Percentiles rank a stretch among this genome's conserved stretches.
phyloP scores from a whole-genome alignment of 2,329 filamentous ascomycete genomes.

The Lachnellula subtilissima region DNA sequence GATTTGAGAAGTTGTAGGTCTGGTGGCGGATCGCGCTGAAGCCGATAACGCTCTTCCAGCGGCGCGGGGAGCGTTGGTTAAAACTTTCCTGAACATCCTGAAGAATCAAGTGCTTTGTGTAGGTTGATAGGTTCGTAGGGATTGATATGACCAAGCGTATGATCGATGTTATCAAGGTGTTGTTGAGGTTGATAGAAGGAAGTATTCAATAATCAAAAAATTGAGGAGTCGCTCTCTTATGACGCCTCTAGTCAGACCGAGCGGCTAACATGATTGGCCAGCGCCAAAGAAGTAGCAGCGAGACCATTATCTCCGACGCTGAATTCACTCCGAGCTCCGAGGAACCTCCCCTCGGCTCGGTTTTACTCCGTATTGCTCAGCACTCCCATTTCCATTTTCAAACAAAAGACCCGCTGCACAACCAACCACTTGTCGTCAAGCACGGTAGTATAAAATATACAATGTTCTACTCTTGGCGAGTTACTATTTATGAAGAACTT shows the following conservation, averaged over 20 bases:
- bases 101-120: background rate
- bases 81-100: conserved; percentile 30
- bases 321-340: background rate
- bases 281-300: background rate
- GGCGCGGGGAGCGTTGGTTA: conserved; percentile 26
- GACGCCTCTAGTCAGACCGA: conserved; percentile 4
- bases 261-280: background rate
- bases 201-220: background rate
- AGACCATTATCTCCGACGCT: background rate
- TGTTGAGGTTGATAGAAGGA: background rate
- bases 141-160: background rate
- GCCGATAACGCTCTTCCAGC: conserved; percentile 28
- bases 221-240: background rate
- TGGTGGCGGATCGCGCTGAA: conserved; percentile 20
- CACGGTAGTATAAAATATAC: too few species aligned
- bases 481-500: too few species aligned
- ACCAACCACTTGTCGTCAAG: background rate
- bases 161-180: background rate
- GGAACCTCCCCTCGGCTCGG: background rate
- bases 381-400: background rate
- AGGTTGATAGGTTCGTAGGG: background rate
- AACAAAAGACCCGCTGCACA: background rate
- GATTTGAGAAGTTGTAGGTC: conserved; percentile 19
- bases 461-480: too few species aligned
- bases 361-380: background rate